These are phyloP conservation scores for Penicillium riverlandense DNA, from an alignment of 495 filamentous ascomycete species.

Conservation along the genomic window DNA sequence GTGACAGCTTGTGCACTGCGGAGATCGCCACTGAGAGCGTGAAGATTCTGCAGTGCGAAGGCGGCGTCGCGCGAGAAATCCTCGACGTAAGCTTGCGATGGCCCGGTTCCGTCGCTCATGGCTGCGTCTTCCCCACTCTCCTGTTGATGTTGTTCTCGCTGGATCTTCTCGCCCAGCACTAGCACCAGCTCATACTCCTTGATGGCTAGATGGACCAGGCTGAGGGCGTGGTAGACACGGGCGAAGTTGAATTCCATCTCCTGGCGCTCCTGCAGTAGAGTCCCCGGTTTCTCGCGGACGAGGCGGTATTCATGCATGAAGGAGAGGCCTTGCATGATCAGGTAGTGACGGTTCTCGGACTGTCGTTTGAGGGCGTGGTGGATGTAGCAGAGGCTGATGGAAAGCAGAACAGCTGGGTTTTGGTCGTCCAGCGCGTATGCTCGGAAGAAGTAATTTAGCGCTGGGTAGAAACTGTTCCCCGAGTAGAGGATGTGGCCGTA, in stretches of 20 bases:
- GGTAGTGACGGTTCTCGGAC: constrained; percentile 80
- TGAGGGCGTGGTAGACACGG: constrained; percentile 72
- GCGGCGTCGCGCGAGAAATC: constrained; percentile 70
- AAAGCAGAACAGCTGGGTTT: constrained; percentile 71
- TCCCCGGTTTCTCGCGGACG: constrained; percentile 34
- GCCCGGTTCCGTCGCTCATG: constrained; percentile 19
- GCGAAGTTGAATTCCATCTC: constrained; percentile 91
- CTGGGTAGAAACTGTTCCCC: constrained; percentile 69
- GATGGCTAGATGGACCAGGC: constrained; percentile 68
- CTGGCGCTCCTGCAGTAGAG: constrained; percentile 47
- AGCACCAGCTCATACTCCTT: constrained; percentile 62
- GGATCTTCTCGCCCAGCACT: constrained; percentile 36
- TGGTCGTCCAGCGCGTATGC: constrained; percentile 71
- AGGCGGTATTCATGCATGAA: constrained; percentile 76
- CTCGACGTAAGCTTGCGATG: constrained; percentile 36
- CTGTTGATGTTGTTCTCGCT: constrained; percentile 11
- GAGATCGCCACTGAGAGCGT: constrained; percentile 55
- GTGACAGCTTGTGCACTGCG: constrained; percentile 49
- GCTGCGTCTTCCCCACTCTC: constrained; percentile 13
- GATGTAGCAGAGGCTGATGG: constrained; percentile 62
- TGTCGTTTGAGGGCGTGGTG: constrained; percentile 83
- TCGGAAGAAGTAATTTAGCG: constrained; percentile 86
- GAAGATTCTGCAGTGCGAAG: constrained; percentile 63
- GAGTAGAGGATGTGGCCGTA: constrained; percentile 84
- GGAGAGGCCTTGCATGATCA: constrained; percentile 72